Percentiles rank a stretch among this genome's conserved stretches.
These are phyloP conservation scores for Suillus luteus DNA, from an alignment of 768 basidiomycete species.

Conservation along the genomic window DNA sequence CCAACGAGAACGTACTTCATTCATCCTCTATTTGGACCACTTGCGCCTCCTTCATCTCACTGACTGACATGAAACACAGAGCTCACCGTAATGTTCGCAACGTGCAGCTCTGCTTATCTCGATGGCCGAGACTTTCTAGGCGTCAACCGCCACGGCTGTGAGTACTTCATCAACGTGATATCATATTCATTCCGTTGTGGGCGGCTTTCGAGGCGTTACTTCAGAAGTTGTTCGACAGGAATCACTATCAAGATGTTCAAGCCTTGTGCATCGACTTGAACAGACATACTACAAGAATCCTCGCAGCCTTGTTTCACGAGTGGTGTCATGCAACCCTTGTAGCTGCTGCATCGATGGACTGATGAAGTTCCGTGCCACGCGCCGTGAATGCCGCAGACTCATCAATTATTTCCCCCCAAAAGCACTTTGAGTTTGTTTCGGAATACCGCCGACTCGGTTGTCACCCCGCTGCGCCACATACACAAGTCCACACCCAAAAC, in stretches of 20 bases:
- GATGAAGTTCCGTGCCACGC: background rate
- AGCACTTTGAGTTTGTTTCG: background rate
- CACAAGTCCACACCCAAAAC: background rate
- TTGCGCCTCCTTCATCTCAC: background rate
- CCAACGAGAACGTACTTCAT: background rate
- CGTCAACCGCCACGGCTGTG: background rate
- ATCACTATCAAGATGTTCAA: background rate
- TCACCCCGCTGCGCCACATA: background rate
- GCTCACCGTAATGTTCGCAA: background rate
- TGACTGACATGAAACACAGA: background rate
- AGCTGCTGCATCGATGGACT: background rate
- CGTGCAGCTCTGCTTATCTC: background rate
- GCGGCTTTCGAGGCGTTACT: background rate
- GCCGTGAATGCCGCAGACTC: background rate
- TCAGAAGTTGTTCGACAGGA: background rate
- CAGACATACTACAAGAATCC: background rate
- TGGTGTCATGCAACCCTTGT: background rate
- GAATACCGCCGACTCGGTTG: background rate
- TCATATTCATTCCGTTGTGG: background rate
- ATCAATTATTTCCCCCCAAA: background rate
- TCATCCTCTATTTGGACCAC: background rate
- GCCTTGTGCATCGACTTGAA: background rate
- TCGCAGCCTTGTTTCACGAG: background rate
- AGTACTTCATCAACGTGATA: background rate
- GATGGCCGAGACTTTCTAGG: background rate